Conservation (phyloP, 2,329 filamentous ascomycete species). For the Claviceps africana region DNA sequence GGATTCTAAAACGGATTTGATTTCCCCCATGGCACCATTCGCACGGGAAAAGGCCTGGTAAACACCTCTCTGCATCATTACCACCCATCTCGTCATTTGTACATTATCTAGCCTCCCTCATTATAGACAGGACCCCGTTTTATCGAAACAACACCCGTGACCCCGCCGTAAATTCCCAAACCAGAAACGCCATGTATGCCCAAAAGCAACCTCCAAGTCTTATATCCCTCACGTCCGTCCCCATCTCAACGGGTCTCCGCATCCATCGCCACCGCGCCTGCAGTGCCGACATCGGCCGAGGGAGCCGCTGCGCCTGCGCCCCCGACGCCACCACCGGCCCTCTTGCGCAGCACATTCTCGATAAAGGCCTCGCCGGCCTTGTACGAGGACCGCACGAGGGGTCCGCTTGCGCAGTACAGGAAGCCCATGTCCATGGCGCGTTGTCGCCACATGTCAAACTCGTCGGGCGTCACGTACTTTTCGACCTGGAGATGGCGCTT, state of each 20-base stretch:
- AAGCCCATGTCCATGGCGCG: conserved; percentile 90
- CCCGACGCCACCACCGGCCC: conserved; percentile 35
- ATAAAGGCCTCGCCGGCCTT: conserved; percentile 98
- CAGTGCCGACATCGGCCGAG: conserved; percentile 15
- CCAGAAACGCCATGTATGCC: conserved; percentile 5
- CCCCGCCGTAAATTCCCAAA: not conserved
- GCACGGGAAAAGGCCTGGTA: too few species aligned
- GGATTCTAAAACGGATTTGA: too few species aligned
- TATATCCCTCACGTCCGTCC: too few species aligned
- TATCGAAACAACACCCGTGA: too few species aligned
- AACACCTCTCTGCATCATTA: too few species aligned
- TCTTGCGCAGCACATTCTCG: conserved; percentile 90
- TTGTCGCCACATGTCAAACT: conserved; percentile 84
- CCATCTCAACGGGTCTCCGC: conserved; percentile 11
- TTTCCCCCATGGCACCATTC: too few species aligned
- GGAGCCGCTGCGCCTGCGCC: conserved; percentile 15
- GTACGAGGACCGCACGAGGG: conserved; percentile 85
- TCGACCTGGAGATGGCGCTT: conserved; percentile 96
- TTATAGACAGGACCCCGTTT: too few species aligned
- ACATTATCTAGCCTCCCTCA: too few species aligned
- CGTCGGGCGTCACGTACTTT: conserved; percentile 81
- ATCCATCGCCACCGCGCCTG: conserved; percentile 27
- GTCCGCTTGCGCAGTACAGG: conserved; percentile 88
- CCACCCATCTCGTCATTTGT: too few species aligned
- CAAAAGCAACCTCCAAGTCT: not conserved